A percentile compares a stretch with the other conserved stretches of the same genome.
phyloP scores from a whole-genome alignment of 2,329 filamentous ascomycete species.

The Arthrocladium fulminans region DNA sequence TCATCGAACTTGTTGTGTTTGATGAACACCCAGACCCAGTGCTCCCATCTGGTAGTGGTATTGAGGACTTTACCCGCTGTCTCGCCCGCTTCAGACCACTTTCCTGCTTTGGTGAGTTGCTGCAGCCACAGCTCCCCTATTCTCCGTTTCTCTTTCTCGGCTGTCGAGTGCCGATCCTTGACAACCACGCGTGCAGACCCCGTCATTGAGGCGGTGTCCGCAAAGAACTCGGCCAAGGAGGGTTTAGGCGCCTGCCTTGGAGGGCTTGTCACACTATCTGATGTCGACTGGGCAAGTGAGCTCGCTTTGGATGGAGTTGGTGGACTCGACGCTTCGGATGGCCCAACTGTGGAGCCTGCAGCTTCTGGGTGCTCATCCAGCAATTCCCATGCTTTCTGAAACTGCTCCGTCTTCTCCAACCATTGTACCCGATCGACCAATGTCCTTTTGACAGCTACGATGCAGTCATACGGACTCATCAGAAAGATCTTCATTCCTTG shows the following conservation, averaged over 20 bases:
- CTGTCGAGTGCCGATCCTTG: constrained; percentile 46
- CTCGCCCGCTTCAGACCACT: constrained; percentile 71
- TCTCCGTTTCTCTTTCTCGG: constrained; percentile 77
- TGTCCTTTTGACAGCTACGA: constrained; percentile 82
- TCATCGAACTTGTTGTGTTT: constrained; percentile 80
- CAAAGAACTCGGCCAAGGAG: constrained; percentile 58
- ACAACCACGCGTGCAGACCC: constrained; percentile 42
- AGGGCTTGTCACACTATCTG: constrained; percentile 25
- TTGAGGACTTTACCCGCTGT: constrained; percentile 75
- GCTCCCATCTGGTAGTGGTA: constrained; percentile 77
- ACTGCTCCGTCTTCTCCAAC: constrained; percentile 73
- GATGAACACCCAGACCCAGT: constrained; percentile 90
- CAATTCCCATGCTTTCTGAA: constrained; percentile 79
- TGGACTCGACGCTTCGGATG: constrained; percentile 28
- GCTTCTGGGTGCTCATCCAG: constrained; percentile 79
- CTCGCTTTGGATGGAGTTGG: constrained; percentile 32
- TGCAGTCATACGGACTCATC: constrained; percentile 91
- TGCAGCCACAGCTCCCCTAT: constrained; percentile 92
- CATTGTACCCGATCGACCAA: constrained; percentile 76
- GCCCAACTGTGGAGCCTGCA: constrained; percentile 34
- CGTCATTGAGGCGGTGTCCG: constrained; percentile 59
- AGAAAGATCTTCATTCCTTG: constrained; percentile 77
- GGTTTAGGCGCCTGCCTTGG: constrained; percentile 30
- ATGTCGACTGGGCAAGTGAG: constrained; percentile 18
- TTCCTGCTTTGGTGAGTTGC: constrained; percentile 63